Evolutionary conservation across 179 eudicot genomes (phyloP).

Genomic region (Spergularia azorica): DNA sequence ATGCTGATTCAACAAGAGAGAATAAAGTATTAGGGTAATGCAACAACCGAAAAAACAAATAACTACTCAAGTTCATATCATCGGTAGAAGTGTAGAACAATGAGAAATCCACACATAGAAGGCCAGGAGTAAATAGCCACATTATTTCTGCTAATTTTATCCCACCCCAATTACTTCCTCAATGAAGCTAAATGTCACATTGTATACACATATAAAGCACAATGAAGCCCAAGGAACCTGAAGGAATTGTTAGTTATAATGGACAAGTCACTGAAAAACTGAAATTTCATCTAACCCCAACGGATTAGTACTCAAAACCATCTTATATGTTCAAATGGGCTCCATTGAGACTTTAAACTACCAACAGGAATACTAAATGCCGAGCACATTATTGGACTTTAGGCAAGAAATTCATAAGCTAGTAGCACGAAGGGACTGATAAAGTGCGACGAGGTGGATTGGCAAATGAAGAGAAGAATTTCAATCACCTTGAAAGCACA

Average conservation of each 20-base stretch:
- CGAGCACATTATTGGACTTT: not conserved
- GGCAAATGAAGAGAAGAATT: conserved; percentile 2
- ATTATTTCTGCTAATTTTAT: not conserved
- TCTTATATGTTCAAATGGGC: not conserved
- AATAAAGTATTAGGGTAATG: not conserved
- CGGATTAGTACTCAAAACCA: too few species aligned
- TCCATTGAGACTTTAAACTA: conserved; percentile 1
- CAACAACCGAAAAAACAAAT: not conserved
- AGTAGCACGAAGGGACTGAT: conserved; percentile 1
- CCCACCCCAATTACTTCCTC: not conserved
- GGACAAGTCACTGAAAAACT: too few species aligned
- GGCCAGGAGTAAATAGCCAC: too few species aligned
- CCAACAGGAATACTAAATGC: not conserved
- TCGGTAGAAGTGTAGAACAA: not conserved
- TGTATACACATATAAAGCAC: not conserved
- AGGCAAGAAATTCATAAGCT: not conserved
- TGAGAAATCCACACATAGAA: not conserved
- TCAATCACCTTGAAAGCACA: conserved; percentile 77
- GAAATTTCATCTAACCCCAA: too few species aligned
- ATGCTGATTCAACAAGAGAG: conserved; percentile 54
- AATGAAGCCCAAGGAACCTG: too few species aligned
- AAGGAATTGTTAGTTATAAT: too few species aligned
- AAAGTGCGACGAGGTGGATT: not conserved
- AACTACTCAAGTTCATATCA: not conserved
- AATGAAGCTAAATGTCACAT: not conserved